These are phyloP conservation scores for Globisporangium nagaii DNA, from an alignment of 352 stramenopile species.

Conservation along the genomic window DNA sequence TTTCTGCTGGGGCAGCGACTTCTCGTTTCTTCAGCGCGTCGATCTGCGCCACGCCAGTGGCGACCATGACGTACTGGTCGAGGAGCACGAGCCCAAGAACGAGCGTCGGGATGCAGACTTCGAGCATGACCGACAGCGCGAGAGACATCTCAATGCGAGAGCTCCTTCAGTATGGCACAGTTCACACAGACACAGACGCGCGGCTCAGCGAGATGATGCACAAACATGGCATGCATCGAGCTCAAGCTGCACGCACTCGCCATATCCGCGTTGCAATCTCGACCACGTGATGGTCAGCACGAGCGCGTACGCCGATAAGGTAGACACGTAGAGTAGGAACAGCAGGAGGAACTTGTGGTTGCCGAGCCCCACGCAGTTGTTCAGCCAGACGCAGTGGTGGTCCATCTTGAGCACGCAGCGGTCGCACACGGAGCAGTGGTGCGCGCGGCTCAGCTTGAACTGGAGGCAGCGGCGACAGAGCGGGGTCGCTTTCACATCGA, in stretches of 20 bases:
- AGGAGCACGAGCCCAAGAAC: constrained; percentile 92
- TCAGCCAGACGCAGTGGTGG: constrained; percentile 98
- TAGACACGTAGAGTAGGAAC: constrained; percentile 91
- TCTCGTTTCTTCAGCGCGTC: constrained; percentile 94
- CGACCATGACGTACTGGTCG: constrained; percentile 97
- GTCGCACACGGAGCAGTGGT: constrained; percentile 96
- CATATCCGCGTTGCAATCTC: no score
- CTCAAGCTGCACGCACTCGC: no score
- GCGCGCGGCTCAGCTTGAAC: constrained; percentile 95
- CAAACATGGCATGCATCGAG: no score
- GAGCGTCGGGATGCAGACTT: no score
- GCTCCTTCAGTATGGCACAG: no score
- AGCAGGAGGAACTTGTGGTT: constrained; percentile 97
- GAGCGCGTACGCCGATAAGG: constrained; percentile 93
- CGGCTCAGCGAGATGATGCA: constrained; percentile 83
- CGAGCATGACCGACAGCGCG: no score
- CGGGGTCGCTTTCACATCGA: constrained; percentile 79
- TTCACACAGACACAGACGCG: constrained; percentile 79
- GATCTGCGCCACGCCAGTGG: constrained; percentile 96
- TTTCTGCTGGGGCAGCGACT: no score
- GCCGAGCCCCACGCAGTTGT: constrained; percentile 98
- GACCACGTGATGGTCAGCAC: no score
- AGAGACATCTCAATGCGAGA: no score
- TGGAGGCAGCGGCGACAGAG: constrained; percentile 90
- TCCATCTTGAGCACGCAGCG: constrained; percentile 98